phyloP scores from a whole-genome alignment of 225 moss, liverwort and hornwort species.

The Pseudisothecium myosuroides region DNA sequence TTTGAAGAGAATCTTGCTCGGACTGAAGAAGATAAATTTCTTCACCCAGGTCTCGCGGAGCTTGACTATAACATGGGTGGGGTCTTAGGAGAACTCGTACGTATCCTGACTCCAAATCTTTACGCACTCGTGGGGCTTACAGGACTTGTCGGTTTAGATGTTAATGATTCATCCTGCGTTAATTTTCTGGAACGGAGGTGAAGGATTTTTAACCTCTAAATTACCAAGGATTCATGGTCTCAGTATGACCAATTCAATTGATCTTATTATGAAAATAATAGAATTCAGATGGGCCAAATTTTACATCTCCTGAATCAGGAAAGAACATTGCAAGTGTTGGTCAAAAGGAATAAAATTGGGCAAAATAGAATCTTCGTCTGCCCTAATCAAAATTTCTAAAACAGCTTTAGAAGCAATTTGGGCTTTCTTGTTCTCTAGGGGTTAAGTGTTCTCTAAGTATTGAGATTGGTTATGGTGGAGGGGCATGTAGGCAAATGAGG shows the following conservation, averaged over 20 bases:
- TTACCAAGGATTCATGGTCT: not conserved
- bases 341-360: not conserved
- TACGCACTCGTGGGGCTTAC: not conserved
- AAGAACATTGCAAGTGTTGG: not conserved
- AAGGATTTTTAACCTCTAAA: not conserved
- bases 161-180: not conserved
- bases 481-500: slow-evolving; percentile 43
- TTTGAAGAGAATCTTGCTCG: slow-evolving; percentile 42
- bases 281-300: not conserved
- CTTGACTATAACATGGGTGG: slow-evolving; percentile 55
- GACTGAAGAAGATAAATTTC: slow-evolving; percentile 38
- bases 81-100: slow-evolving; percentile 41
- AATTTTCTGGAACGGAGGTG: not conserved
- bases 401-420: not conserved
- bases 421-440: not conserved
- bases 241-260: not conserved
- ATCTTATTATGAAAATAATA: not conserved
- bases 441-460: not conserved
- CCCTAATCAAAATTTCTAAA: not conserved
- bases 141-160: not conserved
- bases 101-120: not conserved
- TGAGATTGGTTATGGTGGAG: slow-evolving; percentile 4
- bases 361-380: not conserved
- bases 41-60: slow-evolving; percentile 35
- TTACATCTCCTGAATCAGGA: not conserved